Base-by-base conservation (phyloP, 352 stramenopile species). In the Phytophthora aleatoria region DNA sequence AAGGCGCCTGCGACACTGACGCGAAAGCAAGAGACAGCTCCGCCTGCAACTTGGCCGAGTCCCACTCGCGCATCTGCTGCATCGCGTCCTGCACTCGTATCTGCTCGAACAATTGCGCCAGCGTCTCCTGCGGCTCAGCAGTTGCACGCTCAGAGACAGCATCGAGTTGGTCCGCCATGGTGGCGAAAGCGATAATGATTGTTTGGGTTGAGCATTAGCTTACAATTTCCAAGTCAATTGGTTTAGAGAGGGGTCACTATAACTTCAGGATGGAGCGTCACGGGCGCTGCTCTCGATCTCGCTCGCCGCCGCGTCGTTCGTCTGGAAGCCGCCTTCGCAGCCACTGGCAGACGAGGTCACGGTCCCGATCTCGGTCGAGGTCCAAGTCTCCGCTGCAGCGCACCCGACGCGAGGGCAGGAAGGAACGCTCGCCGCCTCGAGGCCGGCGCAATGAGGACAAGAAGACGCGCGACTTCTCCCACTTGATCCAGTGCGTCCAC, bases 381-480 rank as follows among this genome's bases (percentile, higher is more conserved):
- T 69, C 67, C 24, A 60, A 39, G 5, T 77, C 72, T 45, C 24
- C 44, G 15, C 38, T 45, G 15, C 50, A 35, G 50, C 47, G 42
- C 4, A 6, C 10, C 24, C 45, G 33, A 57, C 56, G 57, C 10
- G 41, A 55, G 38, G n/a, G 12, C 24, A 42, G 16, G 24, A 52
- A 50, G 11, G 24, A 35, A 27, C 26, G 43, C 20, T 68, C 54
- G 30, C 35, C 58, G 11, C 49, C 50, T 36, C 54, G 44, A 35
- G 26, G 15, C 26, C 44, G 15, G 10, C 24, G 33, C 33, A 81
- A 73, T 20, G 27, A 61, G 24, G 64, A 75, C 33, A 84, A 84
- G 54, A 86, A 86, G 67, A 66, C 80, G 9, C 72, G 73, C 56
- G 73, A 87, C 59, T 87, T 84, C 30, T 67, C 77, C 36, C 68